Evolutionary conservation across 2,329 filamentous ascomycete genomes (phyloP).

Genomic region (Neospermospora avenae): DNA sequence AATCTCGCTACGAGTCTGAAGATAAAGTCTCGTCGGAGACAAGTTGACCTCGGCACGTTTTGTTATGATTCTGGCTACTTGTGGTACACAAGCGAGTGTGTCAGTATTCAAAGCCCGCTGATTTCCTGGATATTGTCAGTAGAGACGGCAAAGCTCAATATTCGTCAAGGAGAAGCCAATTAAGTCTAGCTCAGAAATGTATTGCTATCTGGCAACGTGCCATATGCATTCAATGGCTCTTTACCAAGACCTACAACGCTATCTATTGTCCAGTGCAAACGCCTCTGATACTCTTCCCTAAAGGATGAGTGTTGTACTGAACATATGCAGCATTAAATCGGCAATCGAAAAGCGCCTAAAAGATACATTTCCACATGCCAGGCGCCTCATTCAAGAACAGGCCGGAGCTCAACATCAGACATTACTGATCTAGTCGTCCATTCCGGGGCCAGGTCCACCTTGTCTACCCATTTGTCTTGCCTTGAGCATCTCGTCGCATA

Average conservation of each 20-base stretch:
- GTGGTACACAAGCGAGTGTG: neutral
- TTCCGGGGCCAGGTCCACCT: slow-evolving; percentile 60
- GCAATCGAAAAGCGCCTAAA: slow-evolving; percentile 12
- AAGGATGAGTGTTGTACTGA: slow-evolving; percentile 25
- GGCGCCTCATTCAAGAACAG: slow-evolving; percentile 3
- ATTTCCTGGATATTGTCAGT: neutral
- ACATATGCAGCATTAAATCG: slow-evolving; percentile 19
- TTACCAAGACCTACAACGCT: slow-evolving; percentile 9
- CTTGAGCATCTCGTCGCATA: slow-evolving; percentile 97
- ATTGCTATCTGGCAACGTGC: neutral
- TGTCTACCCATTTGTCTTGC: slow-evolving; percentile 86
- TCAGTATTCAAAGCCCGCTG: too few relatives aligned
- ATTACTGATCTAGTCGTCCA: slow-evolving; percentile 46
- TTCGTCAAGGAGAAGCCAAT: neutral
- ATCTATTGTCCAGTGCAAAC: slow-evolving; percentile 21
- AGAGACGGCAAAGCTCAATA: neutral
- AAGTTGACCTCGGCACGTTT: too few relatives aligned
- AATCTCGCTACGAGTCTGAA: too few relatives aligned
- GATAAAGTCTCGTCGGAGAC: too few relatives aligned
- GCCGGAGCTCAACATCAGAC: slow-evolving; percentile 2
- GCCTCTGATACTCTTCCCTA: slow-evolving; percentile 13
- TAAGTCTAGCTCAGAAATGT: neutral
- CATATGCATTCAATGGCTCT: neutral
- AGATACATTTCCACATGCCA: slow-evolving; percentile 12
- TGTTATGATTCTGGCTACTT: too few relatives aligned